phyloP scores from a whole-genome alignment of 106 monocot genomes.

The Agapanthus africanus region DNA sequence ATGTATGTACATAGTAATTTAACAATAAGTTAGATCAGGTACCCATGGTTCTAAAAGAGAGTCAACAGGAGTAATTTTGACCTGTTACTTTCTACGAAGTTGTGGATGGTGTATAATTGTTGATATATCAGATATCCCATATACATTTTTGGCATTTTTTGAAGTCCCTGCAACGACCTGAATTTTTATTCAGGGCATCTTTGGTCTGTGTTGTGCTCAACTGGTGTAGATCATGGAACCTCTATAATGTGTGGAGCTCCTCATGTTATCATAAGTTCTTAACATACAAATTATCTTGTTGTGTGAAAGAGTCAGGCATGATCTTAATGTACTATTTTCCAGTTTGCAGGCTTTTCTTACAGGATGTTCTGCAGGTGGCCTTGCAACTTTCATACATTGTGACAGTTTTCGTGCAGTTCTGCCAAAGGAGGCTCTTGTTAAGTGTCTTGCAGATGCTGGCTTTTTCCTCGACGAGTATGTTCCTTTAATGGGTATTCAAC shows the following conservation, averaged over 20 bases:
- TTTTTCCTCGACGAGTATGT: slow-evolving; percentile 81
- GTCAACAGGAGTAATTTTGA: background rate
- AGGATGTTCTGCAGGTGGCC: slow-evolving; percentile 95
- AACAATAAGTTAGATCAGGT: background rate
- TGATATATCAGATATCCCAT: background rate
- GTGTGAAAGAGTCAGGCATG: background rate
- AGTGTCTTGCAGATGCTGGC: slow-evolving; percentile 92
- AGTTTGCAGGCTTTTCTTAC: slow-evolving; percentile 83
- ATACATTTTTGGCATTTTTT: background rate
- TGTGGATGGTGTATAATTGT: background rate
- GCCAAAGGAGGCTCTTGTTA: slow-evolving; percentile 42
- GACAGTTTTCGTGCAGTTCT: slow-evolving; percentile 62
- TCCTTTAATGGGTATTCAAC: background rate
- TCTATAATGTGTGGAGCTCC: background rate
- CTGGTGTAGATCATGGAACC: background rate
- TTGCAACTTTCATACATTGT: slow-evolving; percentile 88
- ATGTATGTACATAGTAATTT: background rate
- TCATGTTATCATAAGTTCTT: too few species aligned
- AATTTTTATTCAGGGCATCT: background rate
- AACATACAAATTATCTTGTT: background rate
- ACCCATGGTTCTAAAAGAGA: background rate
- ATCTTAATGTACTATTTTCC: slow-evolving; percentile 8
- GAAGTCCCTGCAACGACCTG: background rate
- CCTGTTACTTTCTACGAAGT: background rate
- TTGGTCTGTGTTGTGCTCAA: background rate